Conservation (phyloP, 2,329 filamentous ascomycete species). For the Sodiomyces alkalinus region DNA sequence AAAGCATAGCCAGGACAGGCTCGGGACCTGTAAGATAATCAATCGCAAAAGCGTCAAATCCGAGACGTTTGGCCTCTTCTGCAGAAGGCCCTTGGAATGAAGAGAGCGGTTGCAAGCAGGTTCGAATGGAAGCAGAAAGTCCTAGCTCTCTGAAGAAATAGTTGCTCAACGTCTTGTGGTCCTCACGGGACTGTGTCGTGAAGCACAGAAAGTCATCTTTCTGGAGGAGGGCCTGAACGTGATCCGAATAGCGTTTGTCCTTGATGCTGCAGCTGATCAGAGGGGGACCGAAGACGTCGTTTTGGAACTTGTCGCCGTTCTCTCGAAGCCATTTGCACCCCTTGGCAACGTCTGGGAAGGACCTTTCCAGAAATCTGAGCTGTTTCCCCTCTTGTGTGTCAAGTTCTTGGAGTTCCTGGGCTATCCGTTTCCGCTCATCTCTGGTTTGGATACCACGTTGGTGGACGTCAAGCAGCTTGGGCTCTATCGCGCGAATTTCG, state of each 20-base stretch:
- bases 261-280: constrained; percentile 69
- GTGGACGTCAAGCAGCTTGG: constrained; percentile 25
- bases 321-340: constrained; percentile 75
- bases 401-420: constrained; percentile 40
- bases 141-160: constrained; percentile 47
- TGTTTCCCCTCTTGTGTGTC: constrained; percentile 65
- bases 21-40: constrained; percentile 71
- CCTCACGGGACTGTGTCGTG: constrained; percentile 59
- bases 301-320: constrained; percentile 54
- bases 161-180: constrained; percentile 58
- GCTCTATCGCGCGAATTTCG: constrained; percentile 19
- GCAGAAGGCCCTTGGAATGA: constrained; percentile 40
- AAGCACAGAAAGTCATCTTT: constrained; percentile 46
- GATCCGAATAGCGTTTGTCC: constrained; percentile 47
- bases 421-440: constrained; percentile 19
- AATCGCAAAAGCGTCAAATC: constrained; percentile 67
- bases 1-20: constrained; percentile 77
- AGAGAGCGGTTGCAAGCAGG: constrained; percentile 36
- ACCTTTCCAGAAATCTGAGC: constrained; percentile 43
- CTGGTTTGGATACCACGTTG: constrained; percentile 25
- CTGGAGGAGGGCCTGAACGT: constrained; percentile 36
- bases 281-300: constrained; percentile 66
- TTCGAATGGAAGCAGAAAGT: constrained; percentile 59
- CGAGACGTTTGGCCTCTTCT: constrained; percentile 39
- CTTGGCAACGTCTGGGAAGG: constrained; percentile 47